phyloP scores from a whole-genome alignment of 2,329 filamentous ascomycete species.

The Ophiostoma novo-ulmi region DNA sequence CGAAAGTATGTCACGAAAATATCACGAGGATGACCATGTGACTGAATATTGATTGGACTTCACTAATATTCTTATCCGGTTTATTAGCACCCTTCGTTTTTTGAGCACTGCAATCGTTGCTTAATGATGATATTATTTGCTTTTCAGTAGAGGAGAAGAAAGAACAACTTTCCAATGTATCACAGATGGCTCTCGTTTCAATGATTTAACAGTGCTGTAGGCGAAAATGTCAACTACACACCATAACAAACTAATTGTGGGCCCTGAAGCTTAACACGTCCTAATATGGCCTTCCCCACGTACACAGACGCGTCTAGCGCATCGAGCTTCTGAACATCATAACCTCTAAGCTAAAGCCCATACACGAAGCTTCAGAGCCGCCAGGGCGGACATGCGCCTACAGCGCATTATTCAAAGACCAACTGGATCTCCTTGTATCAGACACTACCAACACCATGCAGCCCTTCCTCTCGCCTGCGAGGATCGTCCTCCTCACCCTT shows the following conservation, averaged over 20 bases:
- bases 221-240: not conserved
- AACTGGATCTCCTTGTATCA: not conserved
- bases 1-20: no score
- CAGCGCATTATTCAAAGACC: not conserved
- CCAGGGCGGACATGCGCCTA: constrained; percentile 1
- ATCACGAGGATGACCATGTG: no score
- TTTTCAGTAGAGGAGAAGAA: no score
- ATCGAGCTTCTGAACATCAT: not conserved
- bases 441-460: constrained; percentile 19
- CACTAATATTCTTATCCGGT: no score
- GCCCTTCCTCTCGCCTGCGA: constrained; percentile 36
- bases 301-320: not conserved
- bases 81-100: no score
- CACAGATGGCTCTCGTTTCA: not conserved
- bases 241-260: not conserved
- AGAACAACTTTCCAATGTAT: no score
- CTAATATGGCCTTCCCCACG: not conserved
- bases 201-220: not conserved
- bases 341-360: not conserved
- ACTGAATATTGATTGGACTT: no score
- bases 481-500: constrained; percentile 74
- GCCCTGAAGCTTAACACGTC: not conserved
- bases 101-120: no score
- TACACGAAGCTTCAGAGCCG: not conserved
- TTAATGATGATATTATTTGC: no score